Evolutionary conservation across 441 rosid genomes (phyloP), one percentile per base, ranked within the genome.

Genomic region (Adansonia madagascariensis): DNA sequence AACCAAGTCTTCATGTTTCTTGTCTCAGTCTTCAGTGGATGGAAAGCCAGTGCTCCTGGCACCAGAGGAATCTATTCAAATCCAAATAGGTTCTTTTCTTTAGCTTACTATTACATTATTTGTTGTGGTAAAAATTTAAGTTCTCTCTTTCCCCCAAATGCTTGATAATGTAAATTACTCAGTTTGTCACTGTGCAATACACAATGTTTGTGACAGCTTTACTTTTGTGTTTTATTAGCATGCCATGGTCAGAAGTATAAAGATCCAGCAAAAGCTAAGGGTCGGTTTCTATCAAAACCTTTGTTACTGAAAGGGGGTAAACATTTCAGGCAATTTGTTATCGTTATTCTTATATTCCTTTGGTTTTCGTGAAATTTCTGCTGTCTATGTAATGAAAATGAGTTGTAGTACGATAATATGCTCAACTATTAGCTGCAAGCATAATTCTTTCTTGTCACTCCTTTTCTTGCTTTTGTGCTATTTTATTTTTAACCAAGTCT

Each of bases 301-400:
- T 15, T 35, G 2, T 92, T 60, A 90, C 94, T 50, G 95, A 92
- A 82, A 71, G 84, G 78, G 39, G 97, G 94, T 4, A 94, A 75
- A 91, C 90, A 41, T 92, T 92, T 87, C 97, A 92, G 92, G 95
- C 87, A 79, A 77, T 70, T 4, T 53, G 72, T 10, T 60, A 31
- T 31, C 4, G 39, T 49, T 8, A 52, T 39, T 67, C 41, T 35
- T 60, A 62, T 67, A 41, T 60, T 71, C 35, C 39, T n/a, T 35
- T 17, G 3, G 17, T 71, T 22, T 71, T 71, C 75, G 17, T 71
- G 35, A 66, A 41, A 39, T 20, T 12, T 49, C 9, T 35, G 11
- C 75, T 14, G 6, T 65, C 55, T 3, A 56, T 74, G 46, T 15
- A 78, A 71, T 8, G 8, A 63, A n/a, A 73, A 17, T 4, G 66